Evolutionary conservation across 2,329 filamentous ascomycete genomes (phyloP), one percentile per base, ranked within the genome.

Genomic region (Magnaporthales sp.): DNA sequence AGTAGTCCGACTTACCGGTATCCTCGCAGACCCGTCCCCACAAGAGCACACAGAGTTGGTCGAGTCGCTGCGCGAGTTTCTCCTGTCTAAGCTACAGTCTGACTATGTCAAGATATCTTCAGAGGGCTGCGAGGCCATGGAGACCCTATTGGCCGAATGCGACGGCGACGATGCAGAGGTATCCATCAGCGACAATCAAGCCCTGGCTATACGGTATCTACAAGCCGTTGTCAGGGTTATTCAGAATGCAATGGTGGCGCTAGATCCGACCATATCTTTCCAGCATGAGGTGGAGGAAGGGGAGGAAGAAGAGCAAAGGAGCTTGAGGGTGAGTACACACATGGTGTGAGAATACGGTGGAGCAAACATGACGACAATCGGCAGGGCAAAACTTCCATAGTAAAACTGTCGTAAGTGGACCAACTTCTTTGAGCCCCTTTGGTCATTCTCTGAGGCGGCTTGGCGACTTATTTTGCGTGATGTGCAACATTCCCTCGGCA

Each of bases 151-250:
- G 64, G 54, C 46, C 66, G 73, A 77, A 7, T 77, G 77, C 3
- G 80, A 79, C 1, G 77, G 75, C 2, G 78, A 77, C 0, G 76
- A 76, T 15, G 68, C 74, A 4, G 63, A 66, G 60, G 51, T 4
- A 3, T 24, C 26, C 15, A 56, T 62, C 24, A 83, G 80, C 58
- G 69, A 68, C 10, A 83, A 83, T 65, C 83, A 86, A 74, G 70
- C 72, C 61, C 72, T 86, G 58, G 84, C 81, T 15, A 62, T 80
- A 22, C 74, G 77, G n/a, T 86, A 87, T 70, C 75, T 84, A 27
- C 71, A 72, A 30, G 78, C 83, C 69, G 86, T 82, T 70, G 76
- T 79, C 65, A 77, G 73, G 26, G 83, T 86, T 1, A 68, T 87
- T 65, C 75, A 79, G 68, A 78, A 75, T 60, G 80, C 73, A 2